phyloP scores from a whole-genome alignment of 108 stramenopile genomes.

The Heterococcus sp. region DNA sequence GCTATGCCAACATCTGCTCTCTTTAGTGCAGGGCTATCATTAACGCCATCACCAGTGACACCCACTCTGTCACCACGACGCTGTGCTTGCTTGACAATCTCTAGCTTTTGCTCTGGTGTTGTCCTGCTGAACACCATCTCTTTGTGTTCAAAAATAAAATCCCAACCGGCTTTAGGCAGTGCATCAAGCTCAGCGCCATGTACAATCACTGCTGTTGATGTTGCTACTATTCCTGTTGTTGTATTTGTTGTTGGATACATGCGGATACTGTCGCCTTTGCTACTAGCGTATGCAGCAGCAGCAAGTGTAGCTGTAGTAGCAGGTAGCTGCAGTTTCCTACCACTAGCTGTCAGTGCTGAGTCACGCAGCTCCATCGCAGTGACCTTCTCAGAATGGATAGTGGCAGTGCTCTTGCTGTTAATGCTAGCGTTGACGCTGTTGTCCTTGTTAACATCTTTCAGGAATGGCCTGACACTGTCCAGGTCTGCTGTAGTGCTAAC shows the following conservation, averaged over 20 bases:
- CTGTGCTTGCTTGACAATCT: constrained; percentile 60
- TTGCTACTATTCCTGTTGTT: constrained; percentile 48
- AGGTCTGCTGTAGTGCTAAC: not conserved
- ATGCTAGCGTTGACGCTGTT: too few species aligned
- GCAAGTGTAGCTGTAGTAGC: too few species aligned
- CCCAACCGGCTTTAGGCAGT: constrained; percentile 34
- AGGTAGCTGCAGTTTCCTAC: too few species aligned
- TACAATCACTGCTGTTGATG: constrained; percentile 62
- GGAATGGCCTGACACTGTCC: not conserved
- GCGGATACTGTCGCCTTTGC: too few species aligned
- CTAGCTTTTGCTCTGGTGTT: constrained; percentile 63
- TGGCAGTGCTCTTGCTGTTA: too few species aligned
- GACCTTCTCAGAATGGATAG: too few species aligned
- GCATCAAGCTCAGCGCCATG: constrained; percentile 52
- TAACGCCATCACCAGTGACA: constrained; percentile 99
- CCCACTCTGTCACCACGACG: constrained; percentile 70
- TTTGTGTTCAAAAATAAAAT: constrained; percentile 48
- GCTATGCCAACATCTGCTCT: constrained; percentile 76
- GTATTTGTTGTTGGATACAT: too few species aligned
- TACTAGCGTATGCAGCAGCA: too few species aligned
- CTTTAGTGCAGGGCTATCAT: constrained; percentile 84
- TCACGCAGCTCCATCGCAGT: too few species aligned
- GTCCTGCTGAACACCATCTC: constrained; percentile 69
- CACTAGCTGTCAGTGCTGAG: too few species aligned
- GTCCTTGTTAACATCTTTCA: too few species aligned